Percentiles rank a stretch among this genome's conserved stretches.
Conservation (phyloP, 2,329 filamentous ascomycete species). For the Pseudogymnoascus sp. region DNA sequence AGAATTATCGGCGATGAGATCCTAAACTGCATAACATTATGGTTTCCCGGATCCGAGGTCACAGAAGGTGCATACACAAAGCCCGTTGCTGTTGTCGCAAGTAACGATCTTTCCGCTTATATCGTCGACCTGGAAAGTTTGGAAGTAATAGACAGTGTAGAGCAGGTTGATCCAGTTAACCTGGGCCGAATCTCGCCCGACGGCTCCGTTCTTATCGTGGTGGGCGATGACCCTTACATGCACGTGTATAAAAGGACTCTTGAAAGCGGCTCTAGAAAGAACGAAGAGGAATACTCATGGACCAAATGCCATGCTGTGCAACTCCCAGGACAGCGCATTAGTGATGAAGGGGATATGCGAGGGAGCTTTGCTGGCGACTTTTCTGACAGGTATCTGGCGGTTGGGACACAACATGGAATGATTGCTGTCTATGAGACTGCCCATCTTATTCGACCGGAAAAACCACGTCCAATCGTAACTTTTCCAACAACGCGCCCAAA, state of each 20-base stretch:
- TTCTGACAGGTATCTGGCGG: slow-evolving; percentile 64
- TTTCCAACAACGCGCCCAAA: slow-evolving; percentile 73
- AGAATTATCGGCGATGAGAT: slow-evolving; percentile 52
- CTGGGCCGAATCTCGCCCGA: slow-evolving; percentile 91
- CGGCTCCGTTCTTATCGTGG: slow-evolving; percentile 70
- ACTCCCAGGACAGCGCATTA: slow-evolving; percentile 51
- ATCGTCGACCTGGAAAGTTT: slow-evolving; percentile 70
- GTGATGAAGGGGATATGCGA: slow-evolving; percentile 49
- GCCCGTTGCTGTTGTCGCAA: slow-evolving; percentile 67
- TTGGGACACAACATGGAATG: slow-evolving; percentile 74
- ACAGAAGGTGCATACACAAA: slow-evolving; percentile 39
- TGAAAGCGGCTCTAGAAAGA: slow-evolving; percentile 20
- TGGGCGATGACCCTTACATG: slow-evolving; percentile 80
- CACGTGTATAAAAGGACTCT: slow-evolving; percentile 66
- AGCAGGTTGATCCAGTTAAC: slow-evolving; percentile 82
- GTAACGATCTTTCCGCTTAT: slow-evolving; percentile 86
- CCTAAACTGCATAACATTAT: slow-evolving; percentile 62
- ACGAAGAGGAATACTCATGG: slow-evolving; percentile 42
- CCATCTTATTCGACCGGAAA: slow-evolving; percentile 38
- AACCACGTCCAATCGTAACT: slow-evolving; percentile 62
- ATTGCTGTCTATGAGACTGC: slow-evolving; percentile 67
- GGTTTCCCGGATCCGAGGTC: slow-evolving; percentile 41
- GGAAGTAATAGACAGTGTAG: slow-evolving; percentile 62
- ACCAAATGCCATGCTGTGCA: slow-evolving; percentile 45
- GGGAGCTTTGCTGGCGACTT: slow-evolving; percentile 77